Percentiles rank a stretch among this genome's conserved stretches.
phyloP scores from a whole-genome alignment of 2,329 filamentous ascomycete species.

The Fusarium mexicanum region DNA sequence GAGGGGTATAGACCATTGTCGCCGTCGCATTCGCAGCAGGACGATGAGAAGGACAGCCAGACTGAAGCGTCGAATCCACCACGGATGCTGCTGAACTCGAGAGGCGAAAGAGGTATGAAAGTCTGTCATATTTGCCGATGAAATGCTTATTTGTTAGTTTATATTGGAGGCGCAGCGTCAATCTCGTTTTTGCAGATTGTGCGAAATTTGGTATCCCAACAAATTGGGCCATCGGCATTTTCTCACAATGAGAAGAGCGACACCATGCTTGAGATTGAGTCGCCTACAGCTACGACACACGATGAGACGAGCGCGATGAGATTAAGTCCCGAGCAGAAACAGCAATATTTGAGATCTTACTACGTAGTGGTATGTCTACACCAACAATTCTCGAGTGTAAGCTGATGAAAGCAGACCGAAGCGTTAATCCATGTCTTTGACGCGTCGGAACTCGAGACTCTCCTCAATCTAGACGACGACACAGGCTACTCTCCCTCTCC shows the following conservation, averaged over 20 bases:
- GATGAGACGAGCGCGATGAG: not conserved
- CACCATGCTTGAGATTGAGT: slow-evolving; percentile 42
- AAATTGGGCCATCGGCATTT: slow-evolving; percentile 41
- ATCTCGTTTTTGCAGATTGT: slow-evolving; percentile 63
- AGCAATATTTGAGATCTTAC: slow-evolving; percentile 27
- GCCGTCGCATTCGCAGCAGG: slow-evolving; percentile 45
- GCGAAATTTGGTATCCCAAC: slow-evolving; percentile 37
- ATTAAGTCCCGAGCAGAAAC: not conserved
- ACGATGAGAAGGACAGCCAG: slow-evolving; percentile 28
- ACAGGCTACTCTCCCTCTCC: not conserved
- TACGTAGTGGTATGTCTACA: slow-evolving; percentile 26
- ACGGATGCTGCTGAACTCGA: slow-evolving; percentile 61
- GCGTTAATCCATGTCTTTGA: slow-evolving; percentile 49
- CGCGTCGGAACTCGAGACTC: slow-evolving; percentile 41
- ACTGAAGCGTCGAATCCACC: slow-evolving; percentile 35
- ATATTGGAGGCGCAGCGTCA: slow-evolving; percentile 60
- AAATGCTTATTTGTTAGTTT: slow-evolving; percentile 48
- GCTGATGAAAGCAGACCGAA: slow-evolving; percentile 41
- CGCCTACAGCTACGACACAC: slow-evolving; percentile 8
- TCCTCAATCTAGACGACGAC: slow-evolving; percentile 22
- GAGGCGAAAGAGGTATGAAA: slow-evolving; percentile 59
- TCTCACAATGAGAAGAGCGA: slow-evolving; percentile 44
- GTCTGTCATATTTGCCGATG: not conserved
- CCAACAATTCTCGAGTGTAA: fast-evolving
- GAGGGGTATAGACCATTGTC: slow-evolving; percentile 42